Evolutionary conservation across 441 rosid genomes (phyloP).

Genomic region (Gossypium gossypioides): DNA sequence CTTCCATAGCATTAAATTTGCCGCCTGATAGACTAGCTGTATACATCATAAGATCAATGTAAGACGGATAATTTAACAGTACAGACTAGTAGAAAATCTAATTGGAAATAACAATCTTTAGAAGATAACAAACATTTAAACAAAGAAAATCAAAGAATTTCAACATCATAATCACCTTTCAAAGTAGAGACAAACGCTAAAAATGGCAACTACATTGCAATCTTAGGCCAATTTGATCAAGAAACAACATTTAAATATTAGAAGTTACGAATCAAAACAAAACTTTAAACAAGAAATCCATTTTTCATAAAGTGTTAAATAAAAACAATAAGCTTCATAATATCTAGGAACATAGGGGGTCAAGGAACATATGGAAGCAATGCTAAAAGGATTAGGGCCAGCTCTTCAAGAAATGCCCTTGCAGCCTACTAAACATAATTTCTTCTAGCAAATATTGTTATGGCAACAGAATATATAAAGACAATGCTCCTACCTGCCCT

Average conservation of each 20-base stretch:
- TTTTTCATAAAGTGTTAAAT: not conserved
- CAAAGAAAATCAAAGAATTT: not conserved
- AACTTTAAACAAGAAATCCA: not conserved
- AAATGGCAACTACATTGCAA: not conserved
- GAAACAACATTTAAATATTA: not conserved
- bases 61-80: not conserved
- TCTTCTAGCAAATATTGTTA: not conserved
- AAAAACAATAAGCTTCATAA: not conserved
- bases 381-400: not conserved
- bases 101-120: not conserved
- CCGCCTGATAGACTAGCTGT: slow-evolving; percentile 73
- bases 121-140: not conserved
- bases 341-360: not conserved
- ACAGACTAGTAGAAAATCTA: not conserved
- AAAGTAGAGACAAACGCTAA: not conserved
- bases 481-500: slow-evolving; percentile 53
- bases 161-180: not conserved
- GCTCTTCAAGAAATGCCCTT: not conserved
- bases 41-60: not conserved
- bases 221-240: not conserved
- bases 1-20: slow-evolving; percentile 59
- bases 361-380: not conserved
- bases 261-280: not conserved
- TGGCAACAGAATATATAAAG: not conserved
- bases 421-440: not conserved